Evolutionary conservation across 495 filamentous ascomycete genomes (phyloP).

Genomic region (Pyronema omphalodes): DNA sequence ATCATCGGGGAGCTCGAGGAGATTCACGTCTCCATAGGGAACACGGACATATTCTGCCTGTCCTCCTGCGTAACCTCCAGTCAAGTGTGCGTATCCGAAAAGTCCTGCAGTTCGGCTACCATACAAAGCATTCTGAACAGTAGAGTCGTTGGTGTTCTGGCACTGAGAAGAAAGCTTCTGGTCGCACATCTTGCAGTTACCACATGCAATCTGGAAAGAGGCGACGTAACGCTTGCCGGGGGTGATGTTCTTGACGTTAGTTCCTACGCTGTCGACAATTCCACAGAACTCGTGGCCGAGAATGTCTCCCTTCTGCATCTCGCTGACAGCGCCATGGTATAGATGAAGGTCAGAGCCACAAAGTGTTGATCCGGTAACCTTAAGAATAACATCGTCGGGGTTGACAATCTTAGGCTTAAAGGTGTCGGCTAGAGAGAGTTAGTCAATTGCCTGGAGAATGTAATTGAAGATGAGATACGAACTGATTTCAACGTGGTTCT

Average conservation of each 20-base stretch:
- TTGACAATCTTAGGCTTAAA: constrained; percentile 54
- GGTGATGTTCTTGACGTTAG: constrained; percentile 20
- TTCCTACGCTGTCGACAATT: constrained; percentile 25
- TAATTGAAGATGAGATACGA: constrained; percentile 9
- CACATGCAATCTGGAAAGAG: constrained; percentile 26
- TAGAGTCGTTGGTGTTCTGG: constrained; percentile 40
- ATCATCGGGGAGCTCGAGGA: constrained; percentile 42
- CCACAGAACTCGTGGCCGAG: constrained; percentile 33
- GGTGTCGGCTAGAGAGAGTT: constrained; percentile 32
- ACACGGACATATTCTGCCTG: constrained; percentile 53
- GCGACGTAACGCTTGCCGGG: constrained; percentile 24
- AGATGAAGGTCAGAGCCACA: constrained; percentile 75
- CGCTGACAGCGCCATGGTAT: constrained; percentile 35
- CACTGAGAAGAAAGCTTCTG: constrained; percentile 41
- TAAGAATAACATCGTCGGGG: constrained; percentile 57
- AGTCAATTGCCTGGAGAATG: neutral
- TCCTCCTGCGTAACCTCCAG: constrained; percentile 49
- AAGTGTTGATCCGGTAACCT: constrained; percentile 65
- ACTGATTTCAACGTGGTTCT: constrained; percentile 43
- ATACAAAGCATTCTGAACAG: constrained; percentile 38
- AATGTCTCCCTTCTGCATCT: constrained; percentile 21
- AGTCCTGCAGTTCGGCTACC: constrained; percentile 40
- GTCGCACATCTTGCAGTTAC: constrained; percentile 41
- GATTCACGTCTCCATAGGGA: constrained; percentile 46
- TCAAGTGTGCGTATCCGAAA: constrained; percentile 55